Evolutionary conservation across 192 early-diverging fungal genomes (phyloP), one percentile per base, ranked within the genome.

Genomic region (Mortierella claussenii): DNA sequence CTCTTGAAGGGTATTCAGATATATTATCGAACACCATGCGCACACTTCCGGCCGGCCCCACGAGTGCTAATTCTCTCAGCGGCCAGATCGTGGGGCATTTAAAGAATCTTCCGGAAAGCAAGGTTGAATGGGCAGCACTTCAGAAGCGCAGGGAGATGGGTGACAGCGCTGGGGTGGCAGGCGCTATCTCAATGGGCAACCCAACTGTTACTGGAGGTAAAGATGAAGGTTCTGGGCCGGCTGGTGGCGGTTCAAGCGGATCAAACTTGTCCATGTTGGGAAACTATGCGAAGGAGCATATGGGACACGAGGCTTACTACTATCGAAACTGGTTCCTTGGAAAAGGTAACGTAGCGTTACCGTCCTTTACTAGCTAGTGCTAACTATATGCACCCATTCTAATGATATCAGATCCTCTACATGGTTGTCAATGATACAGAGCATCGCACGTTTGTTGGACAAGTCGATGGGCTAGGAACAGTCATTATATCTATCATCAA

Each of bases 261-360:
- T 1, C 48, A 24, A 54, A 49, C 34, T 44, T 66, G 8, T 53
- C 55, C 2, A 68, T 60, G 45, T 28, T 59, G 26, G 46, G 53
- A 11, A 60, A 80, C 9, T 74, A 65, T 34, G 68, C 65, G 13
- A 65, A 65, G 45, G 79, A 80, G 13, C 79, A 80, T 34, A 63
- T 74, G 58, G 79, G 70, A 15, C 60, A 65, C 13, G 79, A 74
- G 11, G 65, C 79, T 0, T 74, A 58, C 46, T 91, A 89, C 83
- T 91, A 90, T 66, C 70, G 89, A 26, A 88, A 90, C 55, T 88
- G 88, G 81, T 91, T 91, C 65, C 80, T 91, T 62, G 89, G 88
- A 21, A 90, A 88, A 82, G 80, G 88, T 89, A 66, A n/a, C 15
- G 47, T 49, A 20, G 13, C 8, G 9, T 5, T 49, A 49, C 2